These are phyloP conservation scores for Vitis hybrid DNA, from an alignment of 177 flowering plant species.

Conservation along the genomic window DNA sequence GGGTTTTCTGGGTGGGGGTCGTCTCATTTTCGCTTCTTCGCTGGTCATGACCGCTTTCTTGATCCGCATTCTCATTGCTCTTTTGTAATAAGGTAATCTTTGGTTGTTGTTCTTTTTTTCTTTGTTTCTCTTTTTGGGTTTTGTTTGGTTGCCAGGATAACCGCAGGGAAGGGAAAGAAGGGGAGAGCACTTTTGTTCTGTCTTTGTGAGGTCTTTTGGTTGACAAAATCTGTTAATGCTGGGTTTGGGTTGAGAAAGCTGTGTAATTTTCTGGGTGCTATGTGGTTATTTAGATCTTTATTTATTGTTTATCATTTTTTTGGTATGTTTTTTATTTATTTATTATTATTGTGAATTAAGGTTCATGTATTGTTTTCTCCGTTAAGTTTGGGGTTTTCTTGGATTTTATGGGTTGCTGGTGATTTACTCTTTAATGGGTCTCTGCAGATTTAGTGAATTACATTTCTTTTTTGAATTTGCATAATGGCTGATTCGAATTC, in stretches of 20 bases:
- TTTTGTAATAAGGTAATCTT: constrained; percentile 37
- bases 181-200: neutral
- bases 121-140: neutral
- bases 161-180: neutral
- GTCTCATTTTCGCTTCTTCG: constrained; percentile 2
- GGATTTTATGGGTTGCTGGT: neutral
- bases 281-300: neutral
- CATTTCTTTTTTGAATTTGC: constrained; percentile 13
- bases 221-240: neutral
- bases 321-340: neutral
- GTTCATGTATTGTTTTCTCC: constrained; percentile 13
- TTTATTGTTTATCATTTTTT: neutral
- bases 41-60: constrained; percentile 31
- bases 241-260: constrained; percentile 9
- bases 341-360: constrained; percentile 11
- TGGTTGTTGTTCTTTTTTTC: neutral
- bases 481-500: neutral
- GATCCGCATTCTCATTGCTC: constrained; percentile 21
- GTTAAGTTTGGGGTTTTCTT: constrained; percentile 16
- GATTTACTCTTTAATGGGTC: constrained; percentile 5
- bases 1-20: constrained; percentile 3
- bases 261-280: constrained; percentile 3
- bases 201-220: neutral
- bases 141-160: constrained; percentile 1
- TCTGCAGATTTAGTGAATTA: constrained; percentile 12